Base-by-base conservation (phyloP, 2,329 filamentous ascomycete species). In the Claviceps sp. region DNA sequence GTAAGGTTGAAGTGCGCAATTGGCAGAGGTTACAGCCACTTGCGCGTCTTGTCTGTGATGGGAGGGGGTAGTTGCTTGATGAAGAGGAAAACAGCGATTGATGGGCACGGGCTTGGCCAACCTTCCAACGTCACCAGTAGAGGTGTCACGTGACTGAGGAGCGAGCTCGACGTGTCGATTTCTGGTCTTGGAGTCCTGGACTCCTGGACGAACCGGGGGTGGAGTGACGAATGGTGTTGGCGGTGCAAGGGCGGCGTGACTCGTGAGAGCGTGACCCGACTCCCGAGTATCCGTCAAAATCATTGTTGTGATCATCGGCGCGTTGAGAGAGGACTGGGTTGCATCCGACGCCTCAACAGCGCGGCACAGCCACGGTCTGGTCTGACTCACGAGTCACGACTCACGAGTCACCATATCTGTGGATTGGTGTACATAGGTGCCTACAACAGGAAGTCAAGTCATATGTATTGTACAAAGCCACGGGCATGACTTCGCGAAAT, bases 71-170 rank as follows among this genome's bases (percentile, higher is more conserved):
- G 45, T 20, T 47, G 45, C n/a, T 34, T 42, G 39, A 14, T 50
- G 50, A 49, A 49, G 37, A 45, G 40, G 45, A 44, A 46, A 38
- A 53, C 37, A 42, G 47, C 36, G 34, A 34, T 47, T 45, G 47
- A 47, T 39, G 57, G 57, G 54, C 45, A 51, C 56, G 49, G 61
- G 62, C 61, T 66, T n/a, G 14, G 44, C 5, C 20, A 61, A 63
- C 64, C 58, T 56, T 62, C 59, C 63, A 60, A 68, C 65, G 65
- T 67, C 65, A 67, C 65, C 58, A 54, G 23, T 13, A 38, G 22
- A 34, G 7, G 23, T 47, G 48, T 67, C 65, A 67, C 65, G 65
- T 67, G 65, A 67, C 43, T 4, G 13, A 11, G 11, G 23, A n/a
- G 23, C 17, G 47, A 39, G 37, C 14, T 34, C 29, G 29, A 29